A percentile compares a stretch with the other conserved stretches of the same genome.
phyloP scores from a whole-genome alignment of 192 early-diverging fungal genomes.

The Pilobolus umbonatus region DNA sequence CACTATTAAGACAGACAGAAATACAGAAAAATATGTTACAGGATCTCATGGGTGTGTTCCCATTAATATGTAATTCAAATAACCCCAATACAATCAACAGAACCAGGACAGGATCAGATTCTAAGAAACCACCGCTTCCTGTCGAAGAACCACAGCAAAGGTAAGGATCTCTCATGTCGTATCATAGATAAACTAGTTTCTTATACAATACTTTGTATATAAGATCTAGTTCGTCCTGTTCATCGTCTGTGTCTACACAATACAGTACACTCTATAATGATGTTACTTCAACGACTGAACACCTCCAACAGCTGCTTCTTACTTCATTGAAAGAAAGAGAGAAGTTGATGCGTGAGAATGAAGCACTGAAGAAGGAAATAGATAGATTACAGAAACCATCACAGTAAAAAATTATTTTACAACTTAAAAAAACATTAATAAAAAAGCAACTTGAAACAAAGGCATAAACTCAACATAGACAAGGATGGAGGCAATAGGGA shows the following conservation, averaged over 20 bases:
- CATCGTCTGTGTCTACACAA: too few species aligned
- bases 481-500: too few species aligned
- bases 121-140: neutral
- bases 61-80: neutral
- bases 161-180: too few species aligned
- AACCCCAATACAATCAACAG: neutral
- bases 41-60: neutral
- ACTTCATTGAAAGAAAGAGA: slow-evolving; percentile 12
- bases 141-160: neutral
- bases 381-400: slow-evolving; percentile 13
- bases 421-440: too few species aligned
- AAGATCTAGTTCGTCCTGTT: too few species aligned
- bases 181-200: too few species aligned
- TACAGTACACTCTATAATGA: neutral
- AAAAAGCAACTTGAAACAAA: too few species aligned
- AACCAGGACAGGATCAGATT: neutral
- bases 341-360: slow-evolving; percentile 14
- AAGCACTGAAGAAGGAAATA: slow-evolving; percentile 14
- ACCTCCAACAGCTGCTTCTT: slow-evolving; percentile 14
- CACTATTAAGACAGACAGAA: slow-evolving; percentile 7
- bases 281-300: neutral
- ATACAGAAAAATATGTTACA: slow-evolving; percentile 9
- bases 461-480: too few species aligned
- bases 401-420: slow-evolving; percentile 1
- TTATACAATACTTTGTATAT: too few species aligned